These are phyloP conservation scores for Hypoxylon subgilvum DNA, from an alignment of 495 filamentous ascomycete species.

Conservation along the genomic window DNA sequence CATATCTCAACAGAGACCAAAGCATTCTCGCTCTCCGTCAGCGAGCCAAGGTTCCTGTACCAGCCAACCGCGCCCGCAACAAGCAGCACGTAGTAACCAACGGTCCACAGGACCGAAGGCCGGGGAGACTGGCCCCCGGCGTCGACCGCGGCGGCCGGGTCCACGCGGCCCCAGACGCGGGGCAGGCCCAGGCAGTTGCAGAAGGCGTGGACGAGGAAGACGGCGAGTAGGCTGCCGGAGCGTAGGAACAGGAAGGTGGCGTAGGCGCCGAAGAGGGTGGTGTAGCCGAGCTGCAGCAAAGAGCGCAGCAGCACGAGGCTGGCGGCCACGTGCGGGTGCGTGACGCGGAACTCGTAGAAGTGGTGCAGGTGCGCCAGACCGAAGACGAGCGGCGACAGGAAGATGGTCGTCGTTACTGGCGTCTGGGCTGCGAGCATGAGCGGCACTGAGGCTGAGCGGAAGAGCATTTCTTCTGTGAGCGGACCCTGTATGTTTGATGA, in stretches of 20 bases:
- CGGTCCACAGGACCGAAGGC: conserved; percentile 65
- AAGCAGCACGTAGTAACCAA: conserved; percentile 77
- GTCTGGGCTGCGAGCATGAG: conserved; percentile 77
- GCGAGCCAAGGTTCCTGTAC: conserved; percentile 68
- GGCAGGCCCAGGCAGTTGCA: conserved; percentile 93
- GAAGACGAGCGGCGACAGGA: conserved; percentile 86
- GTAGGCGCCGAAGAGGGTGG: conserved; percentile 90
- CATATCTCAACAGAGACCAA: conserved; percentile 47
- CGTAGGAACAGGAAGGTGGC: conserved; percentile 89
- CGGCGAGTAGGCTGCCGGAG: conserved; percentile 77
- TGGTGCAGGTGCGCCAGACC: conserved; percentile 95
- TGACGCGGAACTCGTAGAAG: conserved; percentile 90
- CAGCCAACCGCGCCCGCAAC: conserved; percentile 74
- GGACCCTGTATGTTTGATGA: conserved; percentile 67
- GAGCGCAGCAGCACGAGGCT: conserved; percentile 67
- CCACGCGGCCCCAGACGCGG: conserved; percentile 80
- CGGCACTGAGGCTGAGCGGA: conserved; percentile 82
- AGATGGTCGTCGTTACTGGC: conserved; percentile 66
- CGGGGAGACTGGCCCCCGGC: background rate
- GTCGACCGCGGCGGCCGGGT: conserved; percentile 41
- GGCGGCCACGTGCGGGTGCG: conserved; percentile 71
- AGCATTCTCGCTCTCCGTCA: conserved; percentile 68
- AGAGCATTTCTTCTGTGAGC: conserved; percentile 90
- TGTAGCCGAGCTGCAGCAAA: conserved; percentile 87
- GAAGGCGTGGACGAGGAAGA: conserved; percentile 79